A percentile compares a stretch with the other conserved stretches of the same genome.
These are phyloP conservation scores for Rhizophagus sp. DNA, from an alignment of 192 early-diverging fungal genomes.

Conservation along the genomic window DNA sequence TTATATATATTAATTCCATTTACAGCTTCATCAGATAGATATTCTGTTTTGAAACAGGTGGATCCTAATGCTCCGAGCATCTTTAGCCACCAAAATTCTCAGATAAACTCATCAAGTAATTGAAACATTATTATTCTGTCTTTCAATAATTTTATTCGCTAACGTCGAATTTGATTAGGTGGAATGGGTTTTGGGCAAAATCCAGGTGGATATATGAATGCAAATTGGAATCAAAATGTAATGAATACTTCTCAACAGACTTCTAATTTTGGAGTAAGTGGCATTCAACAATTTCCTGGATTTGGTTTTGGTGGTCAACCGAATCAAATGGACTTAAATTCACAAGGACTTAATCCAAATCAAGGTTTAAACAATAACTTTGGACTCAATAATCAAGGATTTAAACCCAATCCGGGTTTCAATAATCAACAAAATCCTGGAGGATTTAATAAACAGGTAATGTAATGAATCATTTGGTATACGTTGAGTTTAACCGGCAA, in stretches of 20 bases:
- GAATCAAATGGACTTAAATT: not conserved
- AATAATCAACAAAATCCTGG: not conserved
- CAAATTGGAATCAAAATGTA: constrained; percentile 12
- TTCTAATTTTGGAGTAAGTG: not conserved
- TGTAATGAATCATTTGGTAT: not conserved
- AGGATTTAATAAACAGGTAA: not conserved
- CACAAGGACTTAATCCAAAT: not conserved
- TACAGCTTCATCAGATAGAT: constrained; percentile 10
- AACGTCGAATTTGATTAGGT: not conserved
- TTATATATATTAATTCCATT: not conserved
- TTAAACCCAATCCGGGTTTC: not conserved
- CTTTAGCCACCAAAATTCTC: not conserved
- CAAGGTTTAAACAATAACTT: not conserved
- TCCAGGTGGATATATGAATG: not conserved
- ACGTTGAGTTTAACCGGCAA: not conserved
- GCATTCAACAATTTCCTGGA: not conserved
- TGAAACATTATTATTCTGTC: not conserved
- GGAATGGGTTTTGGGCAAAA: not conserved
- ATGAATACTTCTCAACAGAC: not conserved
- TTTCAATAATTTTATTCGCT: not conserved
- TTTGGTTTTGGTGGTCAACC: not conserved
- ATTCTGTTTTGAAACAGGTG: constrained; percentile 13
- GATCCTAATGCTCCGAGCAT: constrained; percentile 15
- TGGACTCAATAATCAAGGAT: constrained; percentile 16
- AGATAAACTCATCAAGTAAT: not conserved